These are phyloP conservation scores for Nectriaceae sp. DNA, from an alignment of 2,329 filamentous ascomycete species.

Conservation along the genomic window DNA sequence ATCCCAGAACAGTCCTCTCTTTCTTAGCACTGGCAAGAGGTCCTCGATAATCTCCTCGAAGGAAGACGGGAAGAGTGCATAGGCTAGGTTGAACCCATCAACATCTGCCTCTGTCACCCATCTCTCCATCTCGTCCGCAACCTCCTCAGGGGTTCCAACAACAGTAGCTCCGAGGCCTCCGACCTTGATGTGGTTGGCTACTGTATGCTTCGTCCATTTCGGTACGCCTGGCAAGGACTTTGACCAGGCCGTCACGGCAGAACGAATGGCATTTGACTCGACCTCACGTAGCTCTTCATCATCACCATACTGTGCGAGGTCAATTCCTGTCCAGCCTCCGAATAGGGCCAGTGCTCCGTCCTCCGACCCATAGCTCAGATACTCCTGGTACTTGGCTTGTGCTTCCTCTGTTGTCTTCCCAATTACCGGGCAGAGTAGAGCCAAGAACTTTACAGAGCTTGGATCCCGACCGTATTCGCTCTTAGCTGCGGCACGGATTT, in stretches of 20 bases:
- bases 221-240: conserved; percentile 34
- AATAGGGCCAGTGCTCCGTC: conserved; percentile 67
- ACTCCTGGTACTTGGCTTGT: conserved; percentile 49
- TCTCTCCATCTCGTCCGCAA: conserved; percentile 24
- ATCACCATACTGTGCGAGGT: conserved; percentile 60
- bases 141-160: conserved; percentile 4
- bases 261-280: conserved; percentile 62
- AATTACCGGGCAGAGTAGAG: conserved; percentile 59
- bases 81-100: conserved; percentile 50
- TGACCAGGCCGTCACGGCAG: conserved; percentile 50
- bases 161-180: neutral
- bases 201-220: conserved; percentile 35
- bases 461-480: conserved; percentile 54
- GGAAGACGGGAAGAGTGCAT: conserved; percentile 51
- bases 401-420: conserved; percentile 63
- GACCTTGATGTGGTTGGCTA: neutral
- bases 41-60: conserved; percentile 69
- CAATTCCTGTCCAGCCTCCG: conserved; percentile 68
- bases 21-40: conserved; percentile 61
- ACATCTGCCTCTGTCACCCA: conserved; percentile 53
- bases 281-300: conserved; percentile 64
- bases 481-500: conserved; percentile 54
- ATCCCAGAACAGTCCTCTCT: conserved; percentile 58
- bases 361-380: conserved; percentile 55
- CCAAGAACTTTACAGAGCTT: conserved; percentile 60